These are phyloP conservation scores for Ananas comosus DNA, from an alignment of 176 grass and related monocot species.

Conservation along the genomic window DNA sequence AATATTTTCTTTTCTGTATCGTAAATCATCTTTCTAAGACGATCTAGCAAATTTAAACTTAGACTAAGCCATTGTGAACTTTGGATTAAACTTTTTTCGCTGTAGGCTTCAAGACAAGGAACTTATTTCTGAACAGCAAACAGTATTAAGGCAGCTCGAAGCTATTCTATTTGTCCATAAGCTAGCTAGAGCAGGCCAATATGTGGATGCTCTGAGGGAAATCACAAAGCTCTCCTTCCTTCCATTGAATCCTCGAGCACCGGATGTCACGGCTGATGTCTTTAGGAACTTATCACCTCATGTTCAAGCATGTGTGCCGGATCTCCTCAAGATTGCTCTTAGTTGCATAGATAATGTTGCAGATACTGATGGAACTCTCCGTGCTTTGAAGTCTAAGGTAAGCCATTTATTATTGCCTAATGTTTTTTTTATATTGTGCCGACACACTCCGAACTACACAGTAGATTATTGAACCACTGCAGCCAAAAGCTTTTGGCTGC, in stretches of 20 bases:
- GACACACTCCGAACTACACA: not conserved
- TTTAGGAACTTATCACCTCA: conserved; percentile 65
- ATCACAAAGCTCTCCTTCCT: conserved; percentile 75
- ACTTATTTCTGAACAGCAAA: conserved; percentile 70
- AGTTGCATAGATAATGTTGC: conserved; percentile 76
- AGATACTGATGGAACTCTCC: conserved; percentile 69
- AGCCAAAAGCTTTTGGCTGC: no score
- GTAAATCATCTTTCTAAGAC: no score
- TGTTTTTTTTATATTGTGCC: not conserved
- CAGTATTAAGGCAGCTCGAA: conserved; percentile 70
- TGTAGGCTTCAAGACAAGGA: conserved; percentile 80
- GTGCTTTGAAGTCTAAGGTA: conserved; percentile 77
- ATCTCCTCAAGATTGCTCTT: conserved; percentile 73
- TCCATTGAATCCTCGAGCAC: conserved; percentile 50
- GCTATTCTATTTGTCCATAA: conserved; percentile 64
- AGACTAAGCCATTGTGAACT: no score
- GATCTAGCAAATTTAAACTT: no score
- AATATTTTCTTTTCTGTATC: no score
- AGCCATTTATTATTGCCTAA: conserved; percentile 3
- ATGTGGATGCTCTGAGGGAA: conserved; percentile 77
- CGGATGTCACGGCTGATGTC: conserved; percentile 58
- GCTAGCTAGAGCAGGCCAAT: conserved; percentile 60
- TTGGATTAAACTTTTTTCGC: not conserved
- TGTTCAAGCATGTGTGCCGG: conserved; percentile 83
- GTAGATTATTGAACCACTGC: no score